Base-by-base conservation (phyloP, 2,329 filamentous ascomycete species). In the Mycocentrospora acerina region DNA sequence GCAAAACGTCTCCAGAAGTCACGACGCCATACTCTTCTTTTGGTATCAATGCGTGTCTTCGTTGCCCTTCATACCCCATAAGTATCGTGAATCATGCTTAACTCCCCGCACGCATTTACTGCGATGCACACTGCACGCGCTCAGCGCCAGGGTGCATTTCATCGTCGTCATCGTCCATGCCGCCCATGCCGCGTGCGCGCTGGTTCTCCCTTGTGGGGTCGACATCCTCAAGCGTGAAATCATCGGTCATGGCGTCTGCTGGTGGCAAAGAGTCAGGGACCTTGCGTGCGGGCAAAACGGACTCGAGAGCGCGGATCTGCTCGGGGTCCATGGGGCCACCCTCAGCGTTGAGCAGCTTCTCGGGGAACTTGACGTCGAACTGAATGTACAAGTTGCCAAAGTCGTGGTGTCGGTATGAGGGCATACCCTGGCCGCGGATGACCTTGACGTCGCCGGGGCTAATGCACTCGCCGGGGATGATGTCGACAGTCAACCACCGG, bases 321-420 rank as follows among this genome's bases (percentile, higher is more conserved):
- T 82, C 77, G 12, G 82, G 74, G 35, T 85, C 62, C 64, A 76
- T 67, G 4, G 71, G 61, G 34, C 57, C 66, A 37, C 68, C 74
- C 14, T 75, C 70, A 17, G 69, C 66, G 14, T 69, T 70, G 35
- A 52, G 55, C 17, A 77, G 62, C 15, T 60, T 60, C 31, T 74
- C 85, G 32, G 93, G 93, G 80, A 98, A 97, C 74, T 95, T 95
- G 72, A 98, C 90, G 62, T 88, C 85, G 75, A 98, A 98, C 67
- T 95, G 89, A 63, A 98, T 90, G 76, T 93, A 98, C 58, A 98
- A 78, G 74, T 98, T 96, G 62, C 93, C 93, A 64, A 81, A 83
- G 71, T 97, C 88, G 77, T 98, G 93, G 71, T 97, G 93, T 59
- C 93, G 83, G 71, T 82, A 86, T 4, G 93, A 94, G 28, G 93